phyloP scores from a whole-genome alignment of 805 yeast species.

The Yamadazyma scolyti region DNA sequence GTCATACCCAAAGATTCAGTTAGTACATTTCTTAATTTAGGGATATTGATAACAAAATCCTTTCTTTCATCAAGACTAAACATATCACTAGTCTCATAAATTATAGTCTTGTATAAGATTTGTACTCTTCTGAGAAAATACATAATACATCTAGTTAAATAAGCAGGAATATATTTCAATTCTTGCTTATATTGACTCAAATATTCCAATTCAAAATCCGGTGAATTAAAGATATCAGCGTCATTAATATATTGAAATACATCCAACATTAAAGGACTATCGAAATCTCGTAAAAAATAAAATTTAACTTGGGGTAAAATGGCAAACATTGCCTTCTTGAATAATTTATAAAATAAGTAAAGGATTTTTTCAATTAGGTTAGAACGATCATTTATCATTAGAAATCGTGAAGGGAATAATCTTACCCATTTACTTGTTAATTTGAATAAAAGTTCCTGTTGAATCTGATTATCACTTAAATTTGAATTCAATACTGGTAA shows the following conservation, averaged over 20 bases:
- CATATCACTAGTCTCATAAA: conserved; percentile 19
- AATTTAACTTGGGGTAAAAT: conserved; percentile 38
- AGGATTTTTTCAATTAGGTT: conserved; percentile 31
- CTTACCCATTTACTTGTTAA: conserved; percentile 35
- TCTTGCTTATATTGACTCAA: conserved; percentile 12
- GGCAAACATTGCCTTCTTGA: conserved; percentile 31
- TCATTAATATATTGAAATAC: conserved; percentile 23
- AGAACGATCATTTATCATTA: conserved; percentile 16
- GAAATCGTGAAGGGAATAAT: conserved; percentile 27
- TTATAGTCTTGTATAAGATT: conserved; percentile 25
- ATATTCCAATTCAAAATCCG: conserved; percentile 17
- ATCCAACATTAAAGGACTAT: conserved; percentile 37
- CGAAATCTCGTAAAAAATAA: conserved; percentile 37
- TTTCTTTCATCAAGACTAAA: conserved; percentile 28
- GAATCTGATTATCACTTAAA: conserved; percentile 22
- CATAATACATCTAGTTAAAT: conserved; percentile 27
- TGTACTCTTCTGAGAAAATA: conserved; percentile 26
- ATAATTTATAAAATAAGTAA: conserved; percentile 27
- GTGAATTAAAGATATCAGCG: conserved; percentile 16
- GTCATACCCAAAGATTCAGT: conserved; percentile 9
- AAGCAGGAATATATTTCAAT: conserved; percentile 21
- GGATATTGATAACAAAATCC: conserved; percentile 22
- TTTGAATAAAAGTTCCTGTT: conserved; percentile 29
- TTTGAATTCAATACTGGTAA: conserved; percentile 22
- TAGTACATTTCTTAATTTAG: conserved; percentile 9